Base-by-base conservation (phyloP, 2,329 filamentous ascomycete genomes). In the Aureobasidium sp. region DNA sequence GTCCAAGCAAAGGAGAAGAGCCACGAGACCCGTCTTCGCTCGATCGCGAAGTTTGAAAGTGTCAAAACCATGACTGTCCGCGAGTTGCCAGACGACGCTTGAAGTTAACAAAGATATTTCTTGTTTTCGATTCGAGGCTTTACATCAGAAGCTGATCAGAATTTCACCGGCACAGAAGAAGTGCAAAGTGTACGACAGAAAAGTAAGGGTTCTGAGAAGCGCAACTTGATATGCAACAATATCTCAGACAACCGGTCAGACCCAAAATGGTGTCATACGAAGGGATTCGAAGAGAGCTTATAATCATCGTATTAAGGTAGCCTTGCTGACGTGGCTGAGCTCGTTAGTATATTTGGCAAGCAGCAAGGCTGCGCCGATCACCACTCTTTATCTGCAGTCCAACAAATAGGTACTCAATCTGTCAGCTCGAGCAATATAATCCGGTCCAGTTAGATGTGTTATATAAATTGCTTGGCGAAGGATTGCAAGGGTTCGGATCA, bases 291-390 rank as follows among this genome's bases (percentile, higher is more conserved):
- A 1, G 39, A 6, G 37, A 39, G 52, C 52, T 34, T 56, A 44
- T 32, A 15, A n/a, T 23, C 9, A 34, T 44, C 44, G 26, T 32
- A 17, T 17, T n/a, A 13, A 27, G 8, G 3, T 10, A 56, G 52
- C 52, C 52, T 44, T 56, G 52, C 52, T 56, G 52, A 44, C 52
- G 52, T 56, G 52, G 52, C 39, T 26, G n/a, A 20, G 52, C 27
- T 44, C 32, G 17, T 27, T 26, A n/a, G 36, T 15, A 27, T 3
- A 12, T 53, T 23, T 23, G 15, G 15, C 26, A 23, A 26, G 20
- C 26, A 12, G 6, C 36, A 41, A 37, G 36, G 37, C 23, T 26
- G 51, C 26, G 36, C 15, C 37, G 7, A 32, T 34, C 2, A 34
- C 27, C 47, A 34, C 15, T 34, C 17, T 32, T 50, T 20, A 50